Base-by-base conservation (phyloP, 495 filamentous ascomycete species). In the Penicillium canariense region DNA sequence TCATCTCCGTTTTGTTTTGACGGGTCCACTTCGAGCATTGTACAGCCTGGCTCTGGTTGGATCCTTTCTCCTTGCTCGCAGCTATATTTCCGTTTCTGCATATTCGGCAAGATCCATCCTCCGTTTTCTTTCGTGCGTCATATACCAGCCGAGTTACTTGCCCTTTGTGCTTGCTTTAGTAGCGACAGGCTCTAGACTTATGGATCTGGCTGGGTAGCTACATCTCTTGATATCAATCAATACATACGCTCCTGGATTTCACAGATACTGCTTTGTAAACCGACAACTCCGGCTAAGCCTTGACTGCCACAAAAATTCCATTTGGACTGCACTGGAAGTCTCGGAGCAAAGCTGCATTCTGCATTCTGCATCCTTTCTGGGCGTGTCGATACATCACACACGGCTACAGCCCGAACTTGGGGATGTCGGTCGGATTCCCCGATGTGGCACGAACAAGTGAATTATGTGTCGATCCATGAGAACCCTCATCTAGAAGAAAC, bases 41-140 rank as follows among this genome's bases (percentile, higher is more conserved):
- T 68, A 68, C 65, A 68, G 62, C 38, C 56, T 55, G 28, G 44
- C 48, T 56, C 26, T 32, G 42, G 42, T 36, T 48, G 58, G 54
- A 44, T 48, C 30, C 27, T 30, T 20, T 23, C 14, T 47, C 28
- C 15, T 35, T 48, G 30, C 46, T 23, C 22, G 20, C 46, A 48
- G 18, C 34, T 47, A 39, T 39, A 56, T 50, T n/a, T 55, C 46
- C 22, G 17, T 53, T 39, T 32, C 32, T 58, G 56, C 56, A 65
- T 63, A 49, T 60, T 50, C 43, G 55, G 50, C 31, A 54, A 40
- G 43, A 38, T 46, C 26, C 27, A 18, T 30, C 27, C n/a, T 14
- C 43, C 26, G 5, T 25, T 28, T 40, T 44, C 31, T 47, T 43
- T 39, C 15, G 46, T 45, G 5, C 51, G 30, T 64, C 45, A 58